phyloP scores from a whole-genome alignment of 805 yeast species.

The Tetrapisispora pingtungensis region DNA sequence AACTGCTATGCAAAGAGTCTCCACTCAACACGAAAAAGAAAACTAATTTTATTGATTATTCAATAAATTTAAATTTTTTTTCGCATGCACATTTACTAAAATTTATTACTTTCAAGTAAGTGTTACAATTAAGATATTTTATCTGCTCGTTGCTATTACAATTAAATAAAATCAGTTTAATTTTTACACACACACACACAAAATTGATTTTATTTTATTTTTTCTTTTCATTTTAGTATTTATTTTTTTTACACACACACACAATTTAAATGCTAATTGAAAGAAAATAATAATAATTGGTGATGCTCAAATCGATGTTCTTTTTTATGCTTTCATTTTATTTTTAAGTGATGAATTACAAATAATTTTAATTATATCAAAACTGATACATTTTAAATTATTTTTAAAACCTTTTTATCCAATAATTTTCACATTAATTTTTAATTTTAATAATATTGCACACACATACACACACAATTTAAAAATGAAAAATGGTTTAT shows the following conservation, averaged over 20 bases:
- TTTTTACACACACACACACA: constrained; percentile 4
- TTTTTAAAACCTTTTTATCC: background rate
- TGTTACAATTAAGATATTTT: background rate
- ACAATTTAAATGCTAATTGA: background rate
- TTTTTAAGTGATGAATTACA: background rate
- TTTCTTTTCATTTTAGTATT: background rate
- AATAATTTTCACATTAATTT: constrained; percentile 2
- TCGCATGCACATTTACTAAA: constrained; percentile 1
- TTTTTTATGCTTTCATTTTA: background rate
- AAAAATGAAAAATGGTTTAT: background rate
- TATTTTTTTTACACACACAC: constrained; percentile 1
- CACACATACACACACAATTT: background rate
- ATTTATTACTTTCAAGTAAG: constrained; percentile 1
- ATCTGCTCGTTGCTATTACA: background rate
- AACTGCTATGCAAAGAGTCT: constrained; percentile 80
- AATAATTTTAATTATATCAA: background rate
- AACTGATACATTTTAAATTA: background rate
- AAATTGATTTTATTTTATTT: background rate
- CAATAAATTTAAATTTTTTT: background rate
- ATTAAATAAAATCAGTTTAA: background rate
- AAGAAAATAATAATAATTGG: background rate
- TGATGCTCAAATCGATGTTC: background rate
- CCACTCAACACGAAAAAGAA: constrained; percentile 82
- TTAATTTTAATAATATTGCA: constrained; percentile 1
- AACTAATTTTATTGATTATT: constrained; percentile 31